Base-by-base conservation (phyloP, 345 rosid genomes). In the Mangifera indica region DNA sequence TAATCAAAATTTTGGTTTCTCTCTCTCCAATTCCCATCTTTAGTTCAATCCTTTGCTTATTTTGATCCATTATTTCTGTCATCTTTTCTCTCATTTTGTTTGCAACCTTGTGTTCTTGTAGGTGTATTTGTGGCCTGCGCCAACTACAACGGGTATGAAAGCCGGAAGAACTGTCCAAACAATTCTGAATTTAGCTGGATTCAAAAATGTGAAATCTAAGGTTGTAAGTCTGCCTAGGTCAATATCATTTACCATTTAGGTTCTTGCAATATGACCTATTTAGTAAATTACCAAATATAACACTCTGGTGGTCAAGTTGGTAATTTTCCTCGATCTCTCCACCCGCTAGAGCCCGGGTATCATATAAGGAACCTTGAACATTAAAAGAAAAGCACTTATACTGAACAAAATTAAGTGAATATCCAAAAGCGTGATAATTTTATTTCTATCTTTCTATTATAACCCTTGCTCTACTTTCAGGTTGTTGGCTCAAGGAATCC, bases 101-200 rank as follows among this genome's bases (percentile, higher is more conserved):
- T 74, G 34, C 45, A 54, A 18, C 76, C 61, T 58, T 51, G 34
- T 37, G 56, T 74, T 72, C 13, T 5, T 42, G 22, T 75, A 95
- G 99, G 84, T 92, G 25, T 94, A 92, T 81, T 89, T 95, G 55
- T 95, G 99, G 99, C 97, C 98, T 59, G 97, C 97, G 54, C 69
- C 89, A 66, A 90, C 99, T 40, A 83, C 88, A 34, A 89, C 91
- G 4, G 98, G 98, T 7, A 87, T 95, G 96, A 88, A 79, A 88
- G 98, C 99, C 0, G 99, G 99, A 74, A 88, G 81, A 87, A 89
- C 87, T 2, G 97, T 92, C 69, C 79, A 92, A 78, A 87, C 85
- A 62, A 84, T 94, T 66, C 76, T 92, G 87, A 58, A 83, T 77
- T 81, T 94, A 71, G 97, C 98, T 11, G 98, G 98, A 46, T 91